phyloP scores from a whole-genome alignment of 257 asterid species.

The Ehretia macrophylla region DNA sequence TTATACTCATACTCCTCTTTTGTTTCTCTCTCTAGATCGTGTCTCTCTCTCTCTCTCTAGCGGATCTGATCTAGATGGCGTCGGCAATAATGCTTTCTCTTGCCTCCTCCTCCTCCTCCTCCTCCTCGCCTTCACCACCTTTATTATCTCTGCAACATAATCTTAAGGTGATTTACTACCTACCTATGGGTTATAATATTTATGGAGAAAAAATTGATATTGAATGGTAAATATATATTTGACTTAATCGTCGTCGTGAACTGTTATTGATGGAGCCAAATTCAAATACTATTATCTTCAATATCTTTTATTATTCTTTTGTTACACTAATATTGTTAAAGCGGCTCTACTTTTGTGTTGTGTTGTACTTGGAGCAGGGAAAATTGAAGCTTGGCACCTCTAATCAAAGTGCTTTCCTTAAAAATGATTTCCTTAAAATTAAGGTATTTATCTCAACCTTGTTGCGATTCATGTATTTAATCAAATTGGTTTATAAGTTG shows the following conservation, averaged over 20 bases:
- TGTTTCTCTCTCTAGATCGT: not conserved
- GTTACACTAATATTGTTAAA: not conserved
- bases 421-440: conserved; percentile 29
- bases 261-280: too few species aligned
- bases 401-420: conserved; percentile 28
- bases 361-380: conserved; percentile 31
- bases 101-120: conserved; percentile 17
- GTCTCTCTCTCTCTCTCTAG: not conserved
- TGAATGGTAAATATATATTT: not conserved
- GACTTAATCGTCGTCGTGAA: too few species aligned
- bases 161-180: conserved; percentile 49
- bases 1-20: too few species aligned
- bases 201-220: too few species aligned
- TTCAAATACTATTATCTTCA: too few species aligned
- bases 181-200: too few species aligned
- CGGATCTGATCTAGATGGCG: not conserved
- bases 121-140: conserved; percentile 22
- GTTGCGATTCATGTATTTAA: too few species aligned
- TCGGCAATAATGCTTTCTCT: conserved; percentile 43
- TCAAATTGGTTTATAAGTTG: not conserved
- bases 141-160: conserved; percentile 27
- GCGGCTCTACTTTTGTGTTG: not conserved
- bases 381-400: conserved; percentile 36
- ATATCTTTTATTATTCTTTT: not conserved
- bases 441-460: conserved; percentile 37